Percentiles rank a stretch among this genome's conserved stretches.
Conservation (phyloP, 352 stramenopile species). For the Plasmopara halstedii region DNA sequence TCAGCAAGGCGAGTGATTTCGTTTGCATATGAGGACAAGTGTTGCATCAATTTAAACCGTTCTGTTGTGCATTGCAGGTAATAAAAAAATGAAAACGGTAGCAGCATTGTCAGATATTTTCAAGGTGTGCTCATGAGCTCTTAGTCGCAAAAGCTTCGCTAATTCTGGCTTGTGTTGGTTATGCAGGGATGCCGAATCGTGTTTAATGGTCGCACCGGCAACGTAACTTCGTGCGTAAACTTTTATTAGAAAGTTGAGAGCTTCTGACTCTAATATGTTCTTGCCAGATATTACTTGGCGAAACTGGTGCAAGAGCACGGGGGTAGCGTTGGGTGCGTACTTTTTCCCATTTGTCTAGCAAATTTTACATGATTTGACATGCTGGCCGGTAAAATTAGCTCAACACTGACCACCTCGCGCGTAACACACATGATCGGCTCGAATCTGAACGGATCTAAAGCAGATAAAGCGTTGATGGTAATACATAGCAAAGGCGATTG, state of each 20-base stretch:
- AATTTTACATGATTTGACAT: slow-evolving; percentile 1
- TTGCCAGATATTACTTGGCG: slow-evolving; percentile 62
- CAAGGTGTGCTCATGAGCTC: slow-evolving; percentile 22
- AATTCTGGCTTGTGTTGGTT: neutral
- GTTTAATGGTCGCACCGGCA: slow-evolving; percentile 76
- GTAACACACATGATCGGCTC: slow-evolving; percentile 76
- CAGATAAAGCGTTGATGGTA: slow-evolving; percentile 67
- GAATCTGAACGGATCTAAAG: slow-evolving; percentile 71
- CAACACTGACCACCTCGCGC: slow-evolving; percentile 31
- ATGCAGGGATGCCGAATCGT: slow-evolving; percentile 64
- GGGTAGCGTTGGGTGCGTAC: slow-evolving; percentile 51
- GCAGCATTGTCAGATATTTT: slow-evolving; percentile 34
- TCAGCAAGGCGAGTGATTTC: slow-evolving; percentile 6
- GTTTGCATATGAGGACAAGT: slow-evolving; percentile 1
- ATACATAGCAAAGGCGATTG: neutral
- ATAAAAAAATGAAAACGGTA: slow-evolving; percentile 6
- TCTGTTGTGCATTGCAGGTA: slow-evolving; percentile 6
- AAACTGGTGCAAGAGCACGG: slow-evolving; percentile 76
- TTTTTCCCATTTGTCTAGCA: slow-evolving; percentile 3
- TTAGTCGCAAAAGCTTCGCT: neutral
- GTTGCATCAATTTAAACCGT: too few species aligned
- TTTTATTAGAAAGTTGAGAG: neutral
- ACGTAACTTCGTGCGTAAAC: slow-evolving; percentile 65
- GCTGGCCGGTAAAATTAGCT: too few species aligned
- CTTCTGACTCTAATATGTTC: neutral